Evolutionary conservation across 2,329 filamentous ascomycete genomes (phyloP), one percentile per base, ranked within the genome.

Genomic region (Aspergillus clavatus): DNA sequence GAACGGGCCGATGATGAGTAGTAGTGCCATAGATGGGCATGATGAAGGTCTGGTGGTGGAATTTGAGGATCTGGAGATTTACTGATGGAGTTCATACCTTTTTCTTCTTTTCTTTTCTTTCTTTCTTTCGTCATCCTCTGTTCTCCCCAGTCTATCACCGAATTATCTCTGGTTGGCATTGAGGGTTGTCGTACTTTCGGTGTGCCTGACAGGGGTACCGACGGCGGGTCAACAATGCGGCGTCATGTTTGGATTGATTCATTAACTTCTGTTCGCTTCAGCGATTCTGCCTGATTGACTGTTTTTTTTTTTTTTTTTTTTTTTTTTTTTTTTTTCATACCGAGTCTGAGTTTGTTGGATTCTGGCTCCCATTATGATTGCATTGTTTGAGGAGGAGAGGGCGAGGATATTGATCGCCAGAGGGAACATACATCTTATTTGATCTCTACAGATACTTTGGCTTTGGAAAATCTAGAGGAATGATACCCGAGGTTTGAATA

Each of bases 41-140:
- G 56, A 54, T 21, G 65, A 73, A 50, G 66, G 66, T 29, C 56
- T 76, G 55, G 64, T 73, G 29, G 73, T 75, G 31, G 72, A 76
- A 53, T 75, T 76, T 60, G 73, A 75, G 55, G 72, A 74, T 56
- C 48, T 76, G 56, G 73, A 76, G 53, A 75, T 75, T 33, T 72
- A 72, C 53, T 74, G 64, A 58, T 27, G 14, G 5, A 24, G n/a
- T 24, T 46, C 19, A 28, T 31, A 38, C 16, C 14, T 18, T 36
- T 21, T 49, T 21, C 39, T 42, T 45, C 47, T 3, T 5, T 43
- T 28, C 31, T 2, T 37, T 47, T 22, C 12, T 2, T 21, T 33
- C n/a, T 24, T 33, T 26, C 24, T 26, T 27, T 31, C 10, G n/a
- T 38, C 19, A 5, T 38, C 22, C 28, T 38, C 16, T 21, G n/a